Base-by-base conservation (phyloP, 306 rosid species). In the Sicyos edulis region DNA sequence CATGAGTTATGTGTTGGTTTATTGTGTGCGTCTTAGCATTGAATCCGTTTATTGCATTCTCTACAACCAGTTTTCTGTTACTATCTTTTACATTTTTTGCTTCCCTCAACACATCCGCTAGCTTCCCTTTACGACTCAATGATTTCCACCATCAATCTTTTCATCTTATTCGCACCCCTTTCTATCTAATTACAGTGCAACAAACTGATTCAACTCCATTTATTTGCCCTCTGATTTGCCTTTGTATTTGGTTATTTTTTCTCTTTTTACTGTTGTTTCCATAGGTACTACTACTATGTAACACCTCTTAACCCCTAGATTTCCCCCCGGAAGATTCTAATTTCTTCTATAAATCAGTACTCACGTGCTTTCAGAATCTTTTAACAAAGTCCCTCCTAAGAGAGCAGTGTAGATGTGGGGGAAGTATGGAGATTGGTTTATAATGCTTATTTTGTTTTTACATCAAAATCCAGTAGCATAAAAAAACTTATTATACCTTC, bases 401-500 rank as follows among this genome's bases (percentile, higher is more conserved):
- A 64, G 6, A 65, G 52, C 5, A 65, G 10, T 42, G 71, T 19
- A 20, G 32, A 42, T 19, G 32, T 44, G 50, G 47, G 16, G 21
- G 51, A 37, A 21, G 53, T 19, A 65, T 11, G 13, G 16, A 37
- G 7, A 40, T 64, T 40, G 17, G 22, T 17, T 63, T 64, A 4
- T 40, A 42, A 64, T 17, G 66, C 50, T 17, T 64, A 17, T 64
- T 64, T 10, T 63, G 50, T 16, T 16, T 20, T 24, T 45, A 63
- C 20, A 14, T 47, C 34, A n/a, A 1, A 3, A 17, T 5, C 19
- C 75, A 12, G 3, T 4, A 47, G 49, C 24, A 14, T 37, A 37
- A 47, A 74, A 78, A 13, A 56, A 20, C 21, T 45, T 20, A 7
- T 67, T 82, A 53, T 50, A 91, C 99, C 97, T 93, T 93, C 29